These are phyloP conservation scores for Sporopachydermia lactativora DNA, from an alignment of 805 yeast species.

Conservation along the genomic window DNA sequence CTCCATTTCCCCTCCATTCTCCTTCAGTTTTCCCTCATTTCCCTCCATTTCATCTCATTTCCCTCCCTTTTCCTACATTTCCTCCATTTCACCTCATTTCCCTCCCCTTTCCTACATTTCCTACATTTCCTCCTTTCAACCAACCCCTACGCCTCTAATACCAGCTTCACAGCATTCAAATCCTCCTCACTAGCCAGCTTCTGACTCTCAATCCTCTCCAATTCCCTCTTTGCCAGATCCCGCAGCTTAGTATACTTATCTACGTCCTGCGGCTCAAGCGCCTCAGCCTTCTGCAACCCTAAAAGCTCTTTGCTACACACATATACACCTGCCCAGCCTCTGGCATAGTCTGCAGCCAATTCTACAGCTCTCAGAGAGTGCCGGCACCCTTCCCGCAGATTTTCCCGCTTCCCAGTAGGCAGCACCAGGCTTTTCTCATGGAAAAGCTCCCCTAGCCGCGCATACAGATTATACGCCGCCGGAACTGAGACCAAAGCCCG, in stretches of 20 bases:
- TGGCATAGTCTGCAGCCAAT: conserved; percentile 48
- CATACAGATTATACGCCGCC: conserved; percentile 50
- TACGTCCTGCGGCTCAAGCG: conserved; percentile 11
- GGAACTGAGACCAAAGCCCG: conserved; percentile 63
- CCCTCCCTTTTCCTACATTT: too few relatives aligned
- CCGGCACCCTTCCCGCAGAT: conserved; percentile 18
- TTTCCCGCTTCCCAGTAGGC: neutral
- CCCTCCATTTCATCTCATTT: too few relatives aligned
- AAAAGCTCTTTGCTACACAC: conserved; percentile 20
- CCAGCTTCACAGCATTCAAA: conserved; percentile 22
- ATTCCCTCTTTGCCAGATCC: conserved; percentile 22
- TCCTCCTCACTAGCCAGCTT: conserved; percentile 21
- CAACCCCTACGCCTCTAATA: too few relatives aligned
- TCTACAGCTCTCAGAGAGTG: conserved; percentile 64
- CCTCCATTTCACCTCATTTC: too few relatives aligned
- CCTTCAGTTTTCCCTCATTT: too few relatives aligned
- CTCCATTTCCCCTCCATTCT: too few relatives aligned
- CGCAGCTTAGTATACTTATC: conserved; percentile 19
- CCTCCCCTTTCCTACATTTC: too few relatives aligned
- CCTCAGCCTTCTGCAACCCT: conserved; percentile 9
- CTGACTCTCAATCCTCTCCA: conserved; percentile 21
- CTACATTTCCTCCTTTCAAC: too few relatives aligned
- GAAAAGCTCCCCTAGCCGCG: conserved; percentile 43
- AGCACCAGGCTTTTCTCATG: conserved; percentile 4
- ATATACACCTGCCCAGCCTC: conserved; percentile 65